A percentile compares a stretch with the other conserved stretches of the same genome.
phyloP scores from a whole-genome alignment of 2,329 filamentous ascomycete species.

The Hysterium pulicare region DNA sequence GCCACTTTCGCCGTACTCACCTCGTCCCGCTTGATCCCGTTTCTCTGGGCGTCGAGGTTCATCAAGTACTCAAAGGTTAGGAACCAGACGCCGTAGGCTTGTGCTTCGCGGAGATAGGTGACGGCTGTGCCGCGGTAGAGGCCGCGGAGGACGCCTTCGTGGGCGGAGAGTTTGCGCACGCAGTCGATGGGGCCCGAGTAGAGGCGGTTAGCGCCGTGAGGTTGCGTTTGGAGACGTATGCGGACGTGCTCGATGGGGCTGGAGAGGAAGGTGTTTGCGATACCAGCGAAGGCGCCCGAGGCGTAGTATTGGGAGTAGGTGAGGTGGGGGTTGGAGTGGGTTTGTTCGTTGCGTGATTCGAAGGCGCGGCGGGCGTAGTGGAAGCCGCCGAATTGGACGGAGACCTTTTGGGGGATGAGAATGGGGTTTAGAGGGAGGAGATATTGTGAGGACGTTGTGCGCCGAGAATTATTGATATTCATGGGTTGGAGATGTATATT shows the following conservation, averaged over 20 bases:
- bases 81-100: conserved; percentile 97
- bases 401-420: conserved; percentile 47
- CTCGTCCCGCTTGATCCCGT: conserved; percentile 69
- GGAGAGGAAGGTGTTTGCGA: conserved; percentile 85
- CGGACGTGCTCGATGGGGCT: conserved; percentile 95
- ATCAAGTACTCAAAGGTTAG: conserved; percentile 93
- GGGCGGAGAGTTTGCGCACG: conserved; percentile 72
- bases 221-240: conserved; percentile 93
- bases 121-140: conserved; percentile 86
- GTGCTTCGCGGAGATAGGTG: conserved; percentile 82
- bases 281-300: conserved; percentile 85
- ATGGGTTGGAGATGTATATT: conserved; percentile 1
- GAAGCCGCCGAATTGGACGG: conserved; percentile 98
- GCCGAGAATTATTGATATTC: not conserved
- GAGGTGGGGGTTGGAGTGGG: conserved; percentile 51
- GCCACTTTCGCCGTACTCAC: conserved; percentile 84
- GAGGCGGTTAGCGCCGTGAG: conserved; percentile 73
- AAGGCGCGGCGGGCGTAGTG: conserved; percentile 85
- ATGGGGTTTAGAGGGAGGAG: conserved; percentile 1
- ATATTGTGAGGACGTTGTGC: not conserved
- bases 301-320: conserved; percentile 85
- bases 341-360: conserved; percentile 64
- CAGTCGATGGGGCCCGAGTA: conserved; percentile 88
- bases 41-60: conserved; percentile 80
- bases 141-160: conserved; percentile 66